phyloP scores from a whole-genome alignment of 2,329 filamentous ascomycete genomes.

The Leptographium lundbergii region DNA sequence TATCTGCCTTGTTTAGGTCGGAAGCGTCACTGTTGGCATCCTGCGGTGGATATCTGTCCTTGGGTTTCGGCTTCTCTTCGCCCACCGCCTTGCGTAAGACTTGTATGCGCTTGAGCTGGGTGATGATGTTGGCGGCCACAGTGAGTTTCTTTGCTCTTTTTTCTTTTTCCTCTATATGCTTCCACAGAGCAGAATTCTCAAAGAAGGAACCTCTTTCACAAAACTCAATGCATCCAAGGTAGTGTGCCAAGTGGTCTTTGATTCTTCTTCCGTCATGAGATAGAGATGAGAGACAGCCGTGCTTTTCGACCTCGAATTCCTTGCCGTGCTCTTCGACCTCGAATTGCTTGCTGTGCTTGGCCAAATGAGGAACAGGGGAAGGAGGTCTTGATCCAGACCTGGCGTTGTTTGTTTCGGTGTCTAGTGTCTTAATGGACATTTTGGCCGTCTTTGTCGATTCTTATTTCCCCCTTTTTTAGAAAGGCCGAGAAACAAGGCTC shows the following conservation, averaged over 20 bases:
- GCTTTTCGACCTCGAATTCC: background rate
- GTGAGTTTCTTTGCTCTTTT: background rate
- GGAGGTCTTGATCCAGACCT: background rate
- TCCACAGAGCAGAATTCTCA: background rate
- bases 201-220: background rate
- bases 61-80: background rate
- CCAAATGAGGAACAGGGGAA: background rate
- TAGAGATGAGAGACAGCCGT: background rate
- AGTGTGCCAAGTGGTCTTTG: constrained; percentile 2
- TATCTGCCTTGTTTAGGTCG: background rate
- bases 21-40: background rate
- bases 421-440: background rate
- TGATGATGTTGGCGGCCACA: background rate
- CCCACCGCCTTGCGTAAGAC: constrained; percentile 1
- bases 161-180: background rate
- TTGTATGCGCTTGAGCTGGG: constrained; percentile 1
- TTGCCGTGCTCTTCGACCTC: background rate
- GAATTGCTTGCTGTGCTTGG: background rate
- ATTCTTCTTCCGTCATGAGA: background rate
- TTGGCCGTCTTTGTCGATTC: no score
- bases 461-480: no score
- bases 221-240: constrained; percentile 2
- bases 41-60: no score
- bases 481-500: no score
- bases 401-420: background rate